Percentiles rank a stretch among this genome's conserved stretches.
phyloP scores from a whole-genome alignment of 305 asterid species.

The Solanum hybrid region DNA sequence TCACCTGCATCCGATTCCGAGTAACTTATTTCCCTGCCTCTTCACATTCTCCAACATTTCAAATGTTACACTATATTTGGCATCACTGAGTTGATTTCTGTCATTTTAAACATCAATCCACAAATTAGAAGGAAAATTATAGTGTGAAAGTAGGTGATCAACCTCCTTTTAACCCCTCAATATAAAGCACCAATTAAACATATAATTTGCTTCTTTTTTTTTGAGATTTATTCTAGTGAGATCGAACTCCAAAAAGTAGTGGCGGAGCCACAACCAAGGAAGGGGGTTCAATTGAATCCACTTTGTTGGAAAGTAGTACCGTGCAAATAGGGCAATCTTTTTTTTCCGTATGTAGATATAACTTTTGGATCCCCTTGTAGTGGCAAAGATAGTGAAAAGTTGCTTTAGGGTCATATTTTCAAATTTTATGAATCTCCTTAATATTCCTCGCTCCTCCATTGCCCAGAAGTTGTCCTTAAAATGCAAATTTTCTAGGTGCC shows the following conservation, averaged over 20 bases:
- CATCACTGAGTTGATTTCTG: not conserved
- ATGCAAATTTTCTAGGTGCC: not conserved
- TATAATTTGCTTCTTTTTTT: not conserved
- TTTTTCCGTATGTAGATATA: not conserved
- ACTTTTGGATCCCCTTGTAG: not conserved
- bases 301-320: not conserved
- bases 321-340: not conserved
- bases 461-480: not conserved
- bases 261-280: not conserved
- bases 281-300: not conserved
- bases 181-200: not conserved
- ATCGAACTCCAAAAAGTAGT: not conserved
- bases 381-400: not conserved
- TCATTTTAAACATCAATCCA: not conserved
- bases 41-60: not conserved
- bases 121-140: not conserved
- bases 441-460: not conserved
- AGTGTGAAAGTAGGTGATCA: not conserved
- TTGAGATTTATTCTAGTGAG: not conserved
- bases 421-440: not conserved
- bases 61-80: not conserved
- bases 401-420: not conserved
- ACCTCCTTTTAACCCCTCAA: not conserved
- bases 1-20: not conserved
- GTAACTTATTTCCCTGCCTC: not conserved